Evolutionary conservation across 306 rosid species (phyloP).

Genomic region (Fagus sylvatica): DNA sequence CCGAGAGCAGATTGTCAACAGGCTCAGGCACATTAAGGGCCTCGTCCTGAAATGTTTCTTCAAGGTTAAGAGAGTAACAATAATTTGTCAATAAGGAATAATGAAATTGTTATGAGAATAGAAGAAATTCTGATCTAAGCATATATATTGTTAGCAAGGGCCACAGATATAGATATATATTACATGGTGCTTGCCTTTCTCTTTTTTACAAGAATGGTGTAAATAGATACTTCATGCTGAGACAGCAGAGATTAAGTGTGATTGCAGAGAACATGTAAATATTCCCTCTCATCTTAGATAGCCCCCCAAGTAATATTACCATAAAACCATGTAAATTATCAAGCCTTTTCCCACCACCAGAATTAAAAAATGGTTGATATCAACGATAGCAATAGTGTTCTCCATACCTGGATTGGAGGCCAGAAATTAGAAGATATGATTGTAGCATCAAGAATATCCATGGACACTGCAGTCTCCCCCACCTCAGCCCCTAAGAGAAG

Average conservation of each 20-base stretch:
- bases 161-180: background rate
- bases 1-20: conserved; percentile 75
- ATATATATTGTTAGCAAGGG: background rate
- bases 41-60: conserved; percentile 69
- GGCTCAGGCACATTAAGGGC: conserved; percentile 62
- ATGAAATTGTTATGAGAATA: conserved; percentile 6
- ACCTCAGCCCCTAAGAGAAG: conserved; percentile 44
- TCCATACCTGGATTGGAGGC: conserved; percentile 92
- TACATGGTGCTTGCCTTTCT: background rate
- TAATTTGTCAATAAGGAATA: conserved; percentile 4
- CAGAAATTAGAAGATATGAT: conserved; percentile 91
- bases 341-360: background rate
- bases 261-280: background rate
- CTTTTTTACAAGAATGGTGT: background rate
- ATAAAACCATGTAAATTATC: background rate
- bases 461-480: conserved; percentile 48
- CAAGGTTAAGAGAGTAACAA: conserved; percentile 28
- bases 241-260: background rate
- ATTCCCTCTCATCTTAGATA: background rate
- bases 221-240: conserved; percentile 11
- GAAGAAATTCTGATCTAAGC: background rate
- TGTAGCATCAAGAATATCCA: conserved; percentile 74
- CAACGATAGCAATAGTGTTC: background rate
- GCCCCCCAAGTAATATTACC: background rate
- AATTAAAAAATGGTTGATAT: conserved; percentile 8